A percentile compares a stretch with the other conserved stretches of the same genome.
Conservation (phyloP, 306 rosid genomes). For the Alnus glutinosa region DNA sequence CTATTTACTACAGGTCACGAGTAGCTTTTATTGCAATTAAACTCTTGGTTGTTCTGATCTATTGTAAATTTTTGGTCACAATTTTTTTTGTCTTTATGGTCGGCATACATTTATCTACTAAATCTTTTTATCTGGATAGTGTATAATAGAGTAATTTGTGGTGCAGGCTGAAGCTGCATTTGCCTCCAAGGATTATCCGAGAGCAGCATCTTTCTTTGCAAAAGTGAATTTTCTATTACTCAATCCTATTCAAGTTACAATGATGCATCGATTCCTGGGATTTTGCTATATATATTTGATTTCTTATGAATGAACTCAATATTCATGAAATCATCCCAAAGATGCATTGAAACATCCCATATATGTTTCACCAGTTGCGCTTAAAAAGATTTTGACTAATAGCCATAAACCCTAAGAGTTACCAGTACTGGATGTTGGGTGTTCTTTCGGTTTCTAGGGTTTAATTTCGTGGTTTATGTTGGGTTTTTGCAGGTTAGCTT, state of each 20-base stretch:
- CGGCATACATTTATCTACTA: background rate
- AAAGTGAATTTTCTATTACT: slow-evolving; percentile 56
- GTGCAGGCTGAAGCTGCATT: slow-evolving; percentile 97
- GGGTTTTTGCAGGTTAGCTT: no score
- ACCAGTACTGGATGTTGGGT: background rate
- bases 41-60: slow-evolving; percentile 11
- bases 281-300: slow-evolving; percentile 23
- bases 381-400: slow-evolving; percentile 3
- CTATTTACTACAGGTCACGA: slow-evolving; percentile 72
- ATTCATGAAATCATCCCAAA: background rate
- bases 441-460: no score
- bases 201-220: slow-evolving; percentile 95
- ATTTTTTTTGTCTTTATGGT: background rate
- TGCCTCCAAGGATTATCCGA: slow-evolving; percentile 74
- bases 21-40: slow-evolving; percentile 15
- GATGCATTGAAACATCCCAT: background rate
- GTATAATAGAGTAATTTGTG: slow-evolving; percentile 37
- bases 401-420: slow-evolving; percentile 9
- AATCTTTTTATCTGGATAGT: slow-evolving; percentile 6
- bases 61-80: slow-evolving; percentile 1
- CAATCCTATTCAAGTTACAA: slow-evolving; percentile 23
- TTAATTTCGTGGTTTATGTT: no score
- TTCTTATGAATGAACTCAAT: slow-evolving; percentile 13
- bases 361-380: background rate
- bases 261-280: background rate